Percentiles rank a stretch among this genome's conserved stretches.
phyloP scores from a whole-genome alignment of 805 yeast species.

The Hanseniaspora mollemarum region DNA sequence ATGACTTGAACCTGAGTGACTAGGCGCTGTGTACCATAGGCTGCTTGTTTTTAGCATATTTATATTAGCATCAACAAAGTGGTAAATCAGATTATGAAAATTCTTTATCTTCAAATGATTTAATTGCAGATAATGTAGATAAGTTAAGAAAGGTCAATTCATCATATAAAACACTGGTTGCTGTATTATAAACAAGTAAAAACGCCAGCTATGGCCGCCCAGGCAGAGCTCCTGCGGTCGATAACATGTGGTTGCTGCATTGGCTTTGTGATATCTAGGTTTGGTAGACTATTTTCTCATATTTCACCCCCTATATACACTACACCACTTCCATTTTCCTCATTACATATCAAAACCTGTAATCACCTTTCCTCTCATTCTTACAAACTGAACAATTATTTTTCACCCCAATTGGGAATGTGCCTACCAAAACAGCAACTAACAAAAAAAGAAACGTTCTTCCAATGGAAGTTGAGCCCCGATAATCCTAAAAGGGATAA shows the following conservation, averaged over 20 bases:
- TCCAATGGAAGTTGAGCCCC: no score
- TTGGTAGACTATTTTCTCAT: no score
- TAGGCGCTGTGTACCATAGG: not conserved
- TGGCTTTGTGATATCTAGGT: no score
- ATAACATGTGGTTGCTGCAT: no score
- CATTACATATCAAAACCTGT: no score
- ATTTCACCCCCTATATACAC: no score
- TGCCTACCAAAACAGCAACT: not conserved
- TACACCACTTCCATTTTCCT: no score
- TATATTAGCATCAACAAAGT: not conserved
- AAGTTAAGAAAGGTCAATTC: conserved; percentile 23
- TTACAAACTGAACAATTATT: no score
- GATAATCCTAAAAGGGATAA: not conserved
- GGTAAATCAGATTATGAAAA: no score
- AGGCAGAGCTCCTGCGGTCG: no score
- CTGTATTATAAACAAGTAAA: not conserved
- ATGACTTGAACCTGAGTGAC: conserved; percentile 16
- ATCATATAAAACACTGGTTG: conserved; percentile 19
- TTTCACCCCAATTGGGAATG: not conserved
- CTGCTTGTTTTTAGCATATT: not conserved
- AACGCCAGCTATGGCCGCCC: not conserved
- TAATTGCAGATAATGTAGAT: conserved; percentile 31
- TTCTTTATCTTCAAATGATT: conserved; percentile 15
- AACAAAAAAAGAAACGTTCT: not conserved
- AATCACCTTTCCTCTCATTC: no score